Evolutionary conservation across 2,329 filamentous ascomycete species (phyloP), one percentile per base, ranked within the genome.

Genomic region (Lasiodiplodia hormozganensis): DNA sequence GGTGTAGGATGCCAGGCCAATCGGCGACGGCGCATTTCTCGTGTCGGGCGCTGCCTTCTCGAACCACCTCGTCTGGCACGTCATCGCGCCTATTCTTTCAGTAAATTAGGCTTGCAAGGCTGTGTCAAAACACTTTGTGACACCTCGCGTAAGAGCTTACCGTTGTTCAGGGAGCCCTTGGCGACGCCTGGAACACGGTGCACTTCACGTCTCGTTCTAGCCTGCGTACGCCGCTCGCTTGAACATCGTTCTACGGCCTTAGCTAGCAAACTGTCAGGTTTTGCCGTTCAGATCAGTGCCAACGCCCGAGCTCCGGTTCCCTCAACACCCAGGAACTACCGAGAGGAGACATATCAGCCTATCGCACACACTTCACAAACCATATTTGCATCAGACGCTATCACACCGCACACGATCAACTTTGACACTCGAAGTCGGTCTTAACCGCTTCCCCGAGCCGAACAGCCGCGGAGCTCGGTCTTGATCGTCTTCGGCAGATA

Each of bases 81-180:
- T 52, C 60, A 64, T 52, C 60, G 14, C 47, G 60, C 28, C 60
- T 64, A 40, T 64, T 52, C 47, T 53, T 64, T 52, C 60, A 38
- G 60, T 18, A 36, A 14, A 18, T 52, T n/a, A 52, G 47, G 47
- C 47, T 47, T 52, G 51, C 60, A 64, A 21, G 60, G 60, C 60
- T 64, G 60, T 64, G 60, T 64, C 60, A 64, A 64, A 64, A 64
- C 60, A 38, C 60, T 38, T 38, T 36, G 47, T 52, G 47, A 64
- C 60, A 52, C 60, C 31, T 64, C 60, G 60, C 60, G 60, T 64
- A 51, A 18, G 23, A 64, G 60, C 58, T 36, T 36, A 28, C 43
- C 43, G 23, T n/a, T 47, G 58, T n/a, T 51, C 40, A n/a, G 25
- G 58, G 25, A 34, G 16, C 16, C 16, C 43, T 62, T 62, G 58